These are phyloP conservation scores for Orbilia javanica DNA, from an alignment of 2,329 filamentous ascomycete species.

Conservation along the genomic window DNA sequence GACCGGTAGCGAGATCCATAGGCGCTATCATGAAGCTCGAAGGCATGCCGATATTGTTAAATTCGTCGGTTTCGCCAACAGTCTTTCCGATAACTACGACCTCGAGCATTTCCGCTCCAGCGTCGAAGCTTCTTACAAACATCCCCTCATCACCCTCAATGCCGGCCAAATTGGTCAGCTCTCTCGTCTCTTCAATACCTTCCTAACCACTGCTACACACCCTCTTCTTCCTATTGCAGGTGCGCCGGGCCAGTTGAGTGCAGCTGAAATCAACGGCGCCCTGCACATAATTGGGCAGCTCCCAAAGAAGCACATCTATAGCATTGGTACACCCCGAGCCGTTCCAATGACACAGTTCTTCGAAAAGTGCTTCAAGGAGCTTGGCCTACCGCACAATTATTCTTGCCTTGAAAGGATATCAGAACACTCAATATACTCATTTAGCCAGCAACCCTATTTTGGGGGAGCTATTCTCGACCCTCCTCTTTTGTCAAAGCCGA, in stretches of 20 bases:
- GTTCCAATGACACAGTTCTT: conserved; percentile 83
- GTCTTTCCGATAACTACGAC: conserved; percentile 88
- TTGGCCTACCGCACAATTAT: conserved; percentile 87
- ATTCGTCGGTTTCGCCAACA: conserved; percentile 87
- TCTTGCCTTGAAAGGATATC: conserved; percentile 78
- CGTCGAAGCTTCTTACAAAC: conserved; percentile 77
- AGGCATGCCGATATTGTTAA: conserved; percentile 87
- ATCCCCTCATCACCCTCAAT: conserved; percentile 84
- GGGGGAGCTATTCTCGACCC: conserved; percentile 76
- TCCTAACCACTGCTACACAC: conserved; percentile 90
- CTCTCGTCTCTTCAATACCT: conserved; percentile 83
- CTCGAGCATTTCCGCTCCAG: conserved; percentile 87
- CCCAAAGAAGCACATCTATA: conserved; percentile 82
- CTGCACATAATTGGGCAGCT: conserved; percentile 83
- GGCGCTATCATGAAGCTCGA: conserved; percentile 78
- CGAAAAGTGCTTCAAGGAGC: conserved; percentile 83
- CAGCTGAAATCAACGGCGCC: conserved; percentile 85
- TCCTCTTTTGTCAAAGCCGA: conserved; percentile 75
- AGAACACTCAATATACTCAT: conserved; percentile 76
- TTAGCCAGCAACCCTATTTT: conserved; percentile 80
- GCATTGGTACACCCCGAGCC: conserved; percentile 71
- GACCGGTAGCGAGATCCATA: conserved; percentile 79
- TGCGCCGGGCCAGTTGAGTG: conserved; percentile 85
- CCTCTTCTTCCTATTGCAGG: conserved; percentile 80
- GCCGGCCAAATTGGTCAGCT: conserved; percentile 90